phyloP scores from a whole-genome alignment of 495 filamentous ascomycete genomes.

The Penicillium canariense region DNA sequence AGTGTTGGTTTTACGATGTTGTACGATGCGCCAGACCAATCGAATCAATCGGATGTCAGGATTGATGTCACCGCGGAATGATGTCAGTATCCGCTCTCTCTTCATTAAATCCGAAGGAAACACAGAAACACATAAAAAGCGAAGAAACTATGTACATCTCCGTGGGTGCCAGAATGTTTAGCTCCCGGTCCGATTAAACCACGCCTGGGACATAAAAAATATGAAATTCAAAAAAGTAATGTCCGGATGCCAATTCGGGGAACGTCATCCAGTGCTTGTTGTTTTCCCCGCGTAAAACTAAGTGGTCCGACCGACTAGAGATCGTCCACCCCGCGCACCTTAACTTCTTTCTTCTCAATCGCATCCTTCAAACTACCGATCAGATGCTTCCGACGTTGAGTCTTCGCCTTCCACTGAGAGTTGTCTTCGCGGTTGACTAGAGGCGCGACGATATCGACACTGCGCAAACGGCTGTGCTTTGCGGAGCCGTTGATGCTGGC shows the following conservation, averaged over 20 bases:
- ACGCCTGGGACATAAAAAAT: constrained; percentile 6
- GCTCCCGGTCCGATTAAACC: constrained; percentile 1
- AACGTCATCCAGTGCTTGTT: neutral
- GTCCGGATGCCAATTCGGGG: neutral
- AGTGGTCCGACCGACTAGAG: constrained; percentile 1
- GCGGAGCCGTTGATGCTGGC: constrained; percentile 48
- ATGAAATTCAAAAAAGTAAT: neutral
- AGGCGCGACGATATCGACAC: constrained; percentile 31
- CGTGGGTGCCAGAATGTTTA: neutral
- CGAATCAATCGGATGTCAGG: neutral
- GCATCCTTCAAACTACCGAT: constrained; percentile 43
- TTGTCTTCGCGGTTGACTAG: constrained; percentile 45
- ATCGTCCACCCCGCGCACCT: constrained; percentile 40
- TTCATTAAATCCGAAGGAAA: neutral
- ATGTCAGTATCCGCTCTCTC: constrained; percentile 21
- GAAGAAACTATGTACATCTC: constrained; percentile 4
- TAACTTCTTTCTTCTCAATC: constrained; percentile 37
- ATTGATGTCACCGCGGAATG: constrained; percentile 22
- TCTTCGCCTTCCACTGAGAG: constrained; percentile 56
- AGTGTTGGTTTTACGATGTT: neutral
- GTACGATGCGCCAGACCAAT: neutral
- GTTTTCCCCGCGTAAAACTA: neutral
- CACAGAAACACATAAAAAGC: neutral
- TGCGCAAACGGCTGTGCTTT: constrained; percentile 45
- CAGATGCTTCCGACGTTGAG: constrained; percentile 52